Base-by-base conservation (phyloP, 1,284 basidiomycete species). In the Melampsora larici-populina region DNA sequence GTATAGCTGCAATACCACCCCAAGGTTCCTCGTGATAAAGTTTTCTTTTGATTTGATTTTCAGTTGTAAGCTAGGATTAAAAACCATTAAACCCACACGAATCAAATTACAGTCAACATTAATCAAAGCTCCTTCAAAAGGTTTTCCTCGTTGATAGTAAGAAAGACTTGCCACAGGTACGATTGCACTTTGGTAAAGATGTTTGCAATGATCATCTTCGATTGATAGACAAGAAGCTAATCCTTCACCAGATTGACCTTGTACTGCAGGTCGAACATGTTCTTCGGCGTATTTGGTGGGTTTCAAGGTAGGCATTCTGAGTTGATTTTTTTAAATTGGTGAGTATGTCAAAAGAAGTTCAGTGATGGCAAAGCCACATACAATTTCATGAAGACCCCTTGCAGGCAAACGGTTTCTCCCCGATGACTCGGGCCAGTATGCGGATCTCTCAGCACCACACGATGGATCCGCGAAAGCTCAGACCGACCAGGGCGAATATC, bases 211-310 rank as follows among this genome's bases (percentile, higher is more conserved):
- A 18, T 13, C 33, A 58, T 76, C 73, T 49, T 29, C 60, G 33
- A 69, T 68, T 15, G 73, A 76, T 55, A 77, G 67, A 62, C 26
- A 36, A 18, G 60, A 58, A n/a, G 75, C 75, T n/a, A 77, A 24
- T 36, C 55, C 75, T 15, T 70, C 75, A 26, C 75, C 75, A 43
- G 46, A 69, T 43, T 65, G 58, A 26, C 40, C 60, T 5, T 29
- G 4, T 13, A 77, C 60, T 24, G 75, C 36, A 0, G 66, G 75
- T 13, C 55, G 40, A 46, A 77, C 46, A 58, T 64, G 29, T 51
- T 77, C 75, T 48, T 77, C 75, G 6, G 67, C 75, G 48, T 76
- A 69, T 55, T 76, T 76, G 6, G 64, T 40, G 31, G 73, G 73
- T 43, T 68, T 76, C 13, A 76, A n/a, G 36, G 73, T 68, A n/a